phyloP scores from a whole-genome alignment of 1,139 yeast species.

The Candida sojae region DNA sequence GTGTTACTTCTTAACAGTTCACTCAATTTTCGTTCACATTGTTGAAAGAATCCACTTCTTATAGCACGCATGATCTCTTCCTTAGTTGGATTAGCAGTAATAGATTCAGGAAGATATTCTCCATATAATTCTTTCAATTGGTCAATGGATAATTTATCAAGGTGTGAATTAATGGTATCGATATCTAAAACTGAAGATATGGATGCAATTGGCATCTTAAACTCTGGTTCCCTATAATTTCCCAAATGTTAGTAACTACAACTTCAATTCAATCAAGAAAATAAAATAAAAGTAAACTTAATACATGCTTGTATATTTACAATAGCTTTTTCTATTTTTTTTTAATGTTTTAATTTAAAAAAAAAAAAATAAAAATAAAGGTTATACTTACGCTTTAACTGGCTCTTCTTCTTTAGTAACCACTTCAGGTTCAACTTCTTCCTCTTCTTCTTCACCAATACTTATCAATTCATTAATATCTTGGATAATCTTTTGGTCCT shows the following conservation, averaged over 20 bases:
- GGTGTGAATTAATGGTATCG: slow-evolving; percentile 37
- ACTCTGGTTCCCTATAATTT: slow-evolving; percentile 3
- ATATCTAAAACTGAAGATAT: slow-evolving; percentile 45
- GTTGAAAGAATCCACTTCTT: slow-evolving; percentile 56
- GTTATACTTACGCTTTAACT: slow-evolving; percentile 19
- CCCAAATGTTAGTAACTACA: slow-evolving; percentile 4
- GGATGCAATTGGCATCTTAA: slow-evolving; percentile 24
- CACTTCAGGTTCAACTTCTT: slow-evolving; percentile 36
- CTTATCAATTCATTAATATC: slow-evolving; percentile 57
- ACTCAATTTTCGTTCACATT: slow-evolving; percentile 46
- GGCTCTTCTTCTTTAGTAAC: slow-evolving; percentile 18
- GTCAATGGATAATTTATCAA: slow-evolving; percentile 36
- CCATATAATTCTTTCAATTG: slow-evolving; percentile 39
- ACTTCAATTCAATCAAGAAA: neutral
- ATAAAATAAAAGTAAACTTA: neutral
- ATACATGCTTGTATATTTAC: neutral
- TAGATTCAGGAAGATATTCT: slow-evolving; percentile 45
- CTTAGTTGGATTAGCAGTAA: slow-evolving; percentile 35
- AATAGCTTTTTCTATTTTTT: neutral
- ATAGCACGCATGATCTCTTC: slow-evolving; percentile 46
- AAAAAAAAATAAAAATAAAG: neutral
- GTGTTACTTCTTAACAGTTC: slow-evolving; percentile 37
- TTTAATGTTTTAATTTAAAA: slow-evolving; percentile 8
- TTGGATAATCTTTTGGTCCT: slow-evolving; percentile 56
- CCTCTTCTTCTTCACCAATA: slow-evolving; percentile 44